These are phyloP conservation scores for Gardenia jasminoides DNA, from an alignment of 257 asterid genomes.

Conservation along the genomic window DNA sequence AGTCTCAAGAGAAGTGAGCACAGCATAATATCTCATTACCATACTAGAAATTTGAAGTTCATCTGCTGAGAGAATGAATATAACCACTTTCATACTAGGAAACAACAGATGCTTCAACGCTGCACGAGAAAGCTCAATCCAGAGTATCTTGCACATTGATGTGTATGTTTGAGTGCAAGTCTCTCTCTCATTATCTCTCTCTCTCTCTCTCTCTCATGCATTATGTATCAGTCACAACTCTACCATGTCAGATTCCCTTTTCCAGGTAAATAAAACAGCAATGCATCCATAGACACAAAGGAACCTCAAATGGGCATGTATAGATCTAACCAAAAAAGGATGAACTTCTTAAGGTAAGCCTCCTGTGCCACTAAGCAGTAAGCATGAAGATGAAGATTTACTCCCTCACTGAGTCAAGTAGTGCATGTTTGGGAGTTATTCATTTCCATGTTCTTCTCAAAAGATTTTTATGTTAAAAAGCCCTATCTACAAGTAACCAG, in stretches of 20 bases:
- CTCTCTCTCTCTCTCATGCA: background rate
- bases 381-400: no score
- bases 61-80: background rate
- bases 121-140: background rate
- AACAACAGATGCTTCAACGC: background rate
- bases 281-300: background rate
- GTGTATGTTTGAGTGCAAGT: background rate
- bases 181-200: background rate
- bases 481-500: background rate
- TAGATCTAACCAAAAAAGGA: background rate
- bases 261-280: background rate
- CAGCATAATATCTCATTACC: no score
- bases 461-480: background rate
- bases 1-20: background rate
- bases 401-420: background rate
- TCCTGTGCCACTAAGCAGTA: background rate
- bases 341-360: background rate
- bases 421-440: background rate
- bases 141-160: background rate
- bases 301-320: background rate
- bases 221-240: background rate
- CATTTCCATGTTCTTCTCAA: background rate
- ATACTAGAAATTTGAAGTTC: background rate
- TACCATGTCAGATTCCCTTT: background rate
- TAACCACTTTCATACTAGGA: background rate